phyloP scores from a whole-genome alignment of 2,329 filamentous ascomycete genomes.

The Fusarium tricinctum region DNA sequence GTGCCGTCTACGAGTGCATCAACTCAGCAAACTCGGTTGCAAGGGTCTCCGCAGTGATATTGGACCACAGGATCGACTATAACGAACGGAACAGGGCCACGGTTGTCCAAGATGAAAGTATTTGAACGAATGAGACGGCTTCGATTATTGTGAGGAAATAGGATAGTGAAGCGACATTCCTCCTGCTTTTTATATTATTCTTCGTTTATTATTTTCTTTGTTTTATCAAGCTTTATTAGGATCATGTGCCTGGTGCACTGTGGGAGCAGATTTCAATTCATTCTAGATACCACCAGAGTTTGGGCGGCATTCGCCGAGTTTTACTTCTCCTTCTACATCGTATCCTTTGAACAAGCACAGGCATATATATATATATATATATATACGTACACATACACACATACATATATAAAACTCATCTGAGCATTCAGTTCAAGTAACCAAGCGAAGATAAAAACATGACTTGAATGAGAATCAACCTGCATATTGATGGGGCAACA shows the following conservation, averaged over 20 bases:
- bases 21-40: conserved; percentile 26
- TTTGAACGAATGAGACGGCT: conserved; percentile 24
- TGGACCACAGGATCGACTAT: neutral
- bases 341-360: conserved; percentile 15
- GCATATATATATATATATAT: conserved; percentile 6
- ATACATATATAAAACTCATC: neutral
- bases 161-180: conserved; percentile 15
- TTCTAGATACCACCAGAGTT: conserved; percentile 45
- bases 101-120: conserved; percentile 8
- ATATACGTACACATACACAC: conserved; percentile 8
- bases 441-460: neutral
- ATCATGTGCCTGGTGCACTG: conserved; percentile 40
- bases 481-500: neutral
- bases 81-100: conserved; percentile 3
- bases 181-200: conserved; percentile 6
- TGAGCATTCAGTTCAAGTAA: conserved; percentile 1
- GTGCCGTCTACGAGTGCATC: conserved; percentile 56
- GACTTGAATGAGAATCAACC: neutral
- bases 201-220: conserved; percentile 25
- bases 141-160: conserved; percentile 20
- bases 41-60: conserved; percentile 24
- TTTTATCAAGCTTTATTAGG: conserved; percentile 28
- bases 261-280: conserved; percentile 36
- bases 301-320: conserved; percentile 27
- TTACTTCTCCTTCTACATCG: conserved; percentile 35